A percentile compares a stretch with the other conserved stretches of the same genome.
Evolutionary conservation across 805 yeast species (phyloP).

Genomic region (Yamadazyma nakazawae): DNA sequence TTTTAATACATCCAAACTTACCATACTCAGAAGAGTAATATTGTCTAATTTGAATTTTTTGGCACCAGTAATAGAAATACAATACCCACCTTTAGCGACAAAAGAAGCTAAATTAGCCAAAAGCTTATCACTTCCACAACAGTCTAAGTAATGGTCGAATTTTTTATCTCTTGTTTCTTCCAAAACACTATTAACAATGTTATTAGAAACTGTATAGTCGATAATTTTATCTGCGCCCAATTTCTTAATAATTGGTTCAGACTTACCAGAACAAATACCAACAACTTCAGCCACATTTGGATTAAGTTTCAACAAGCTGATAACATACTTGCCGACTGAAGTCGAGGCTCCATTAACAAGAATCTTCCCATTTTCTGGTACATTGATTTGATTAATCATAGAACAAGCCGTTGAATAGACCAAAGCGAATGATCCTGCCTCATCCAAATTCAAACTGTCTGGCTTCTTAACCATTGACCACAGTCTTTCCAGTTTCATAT

Average conservation of each 20-base stretch:
- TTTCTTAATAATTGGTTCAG: constrained; percentile 40
- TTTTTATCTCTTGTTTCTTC: constrained; percentile 32
- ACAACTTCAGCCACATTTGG: constrained; percentile 48
- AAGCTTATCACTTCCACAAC: constrained; percentile 57
- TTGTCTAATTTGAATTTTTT: constrained; percentile 17
- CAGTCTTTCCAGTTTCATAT: constrained; percentile 18
- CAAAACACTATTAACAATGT: constrained; percentile 27
- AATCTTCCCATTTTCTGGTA: constrained; percentile 43
- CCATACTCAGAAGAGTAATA: not conserved
- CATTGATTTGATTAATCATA: constrained; percentile 29
- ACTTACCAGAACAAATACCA: constrained; percentile 51
- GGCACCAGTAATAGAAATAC: constrained; percentile 59
- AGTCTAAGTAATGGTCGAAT: constrained; percentile 64
- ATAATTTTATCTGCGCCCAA: constrained; percentile 59
- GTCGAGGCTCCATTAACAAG: constrained; percentile 75
- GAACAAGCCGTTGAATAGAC: constrained; percentile 61
- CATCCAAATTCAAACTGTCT: constrained; percentile 40
- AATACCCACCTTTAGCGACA: constrained; percentile 49
- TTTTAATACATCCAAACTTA: constrained; percentile 1
- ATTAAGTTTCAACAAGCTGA: constrained; percentile 50
- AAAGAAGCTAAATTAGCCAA: constrained; percentile 37
- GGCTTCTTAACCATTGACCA: constrained; percentile 33
- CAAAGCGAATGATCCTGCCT: constrained; percentile 67
- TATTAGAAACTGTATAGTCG: constrained; percentile 51
- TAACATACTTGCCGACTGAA: constrained; percentile 55